Conservation (phyloP, 2,329 filamentous ascomycete species). For the Xylariaceae sp. region DNA sequence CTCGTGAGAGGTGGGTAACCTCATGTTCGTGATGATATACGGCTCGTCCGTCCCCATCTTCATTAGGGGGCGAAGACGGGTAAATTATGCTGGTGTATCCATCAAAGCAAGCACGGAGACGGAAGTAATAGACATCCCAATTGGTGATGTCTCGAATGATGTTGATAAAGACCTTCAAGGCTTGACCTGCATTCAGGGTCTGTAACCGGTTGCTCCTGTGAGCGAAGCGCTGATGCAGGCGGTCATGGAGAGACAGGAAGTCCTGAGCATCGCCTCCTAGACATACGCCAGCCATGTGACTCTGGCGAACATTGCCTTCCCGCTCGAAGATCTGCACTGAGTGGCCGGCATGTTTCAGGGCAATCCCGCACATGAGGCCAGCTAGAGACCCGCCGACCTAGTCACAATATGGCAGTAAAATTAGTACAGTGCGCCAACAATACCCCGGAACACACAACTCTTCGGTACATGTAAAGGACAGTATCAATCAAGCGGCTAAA, state of each 20-base stretch:
- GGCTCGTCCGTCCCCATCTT: constrained; percentile 1
- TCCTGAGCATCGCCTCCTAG: constrained; percentile 2
- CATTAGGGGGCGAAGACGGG: background rate
- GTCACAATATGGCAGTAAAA: too few species aligned
- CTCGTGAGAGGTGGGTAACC: background rate
- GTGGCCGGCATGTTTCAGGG: constrained; percentile 11
- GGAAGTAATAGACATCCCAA: constrained; percentile 14
- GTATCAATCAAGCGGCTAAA: too few species aligned
- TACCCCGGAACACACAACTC: too few species aligned
- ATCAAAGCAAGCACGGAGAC: constrained; percentile 14
- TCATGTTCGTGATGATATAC: background rate
- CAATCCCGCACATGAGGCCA: constrained; percentile 16
- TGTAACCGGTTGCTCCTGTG: constrained; percentile 1
- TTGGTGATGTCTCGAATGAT: constrained; percentile 6
- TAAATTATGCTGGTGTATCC: constrained; percentile 7
- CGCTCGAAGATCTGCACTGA: constrained; percentile 8
- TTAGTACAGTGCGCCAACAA: too few species aligned
- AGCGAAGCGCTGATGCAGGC: background rate
- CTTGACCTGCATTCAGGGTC: background rate
- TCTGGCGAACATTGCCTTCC: constrained; percentile 9
- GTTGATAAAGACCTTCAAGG: background rate
- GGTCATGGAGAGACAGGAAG: constrained; percentile 6
- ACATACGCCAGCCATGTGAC: constrained; percentile 12
- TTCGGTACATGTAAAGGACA: too few species aligned
- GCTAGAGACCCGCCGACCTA: constrained; percentile 14